Evolutionary conservation across 176 grass and related monocot species (phyloP), one percentile per base, ranked within the genome.

Genomic region (Saccharum officinarum): DNA sequence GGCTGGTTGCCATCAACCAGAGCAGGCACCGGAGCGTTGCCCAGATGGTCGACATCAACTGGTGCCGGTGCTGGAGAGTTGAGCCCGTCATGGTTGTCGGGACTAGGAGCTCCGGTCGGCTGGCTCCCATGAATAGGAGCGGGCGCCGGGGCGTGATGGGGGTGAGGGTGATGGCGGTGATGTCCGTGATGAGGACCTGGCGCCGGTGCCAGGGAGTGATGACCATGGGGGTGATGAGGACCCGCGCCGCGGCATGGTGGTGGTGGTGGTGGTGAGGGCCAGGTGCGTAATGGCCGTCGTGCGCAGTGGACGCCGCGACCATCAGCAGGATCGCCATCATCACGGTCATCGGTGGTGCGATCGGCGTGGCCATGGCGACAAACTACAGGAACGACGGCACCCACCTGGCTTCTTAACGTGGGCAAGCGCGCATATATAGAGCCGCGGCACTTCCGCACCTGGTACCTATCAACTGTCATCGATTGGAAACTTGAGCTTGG

Each of bases 351-450:
- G 55, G 7, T 36, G 66, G 10, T 45, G 64, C 17, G 38, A 82
- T 66, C 14, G 20, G 7, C 20, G 57, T 77, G 45, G 59, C 57
- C 88, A 90, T 86, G 73, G 55, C 28, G 31, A 78, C 1, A 67
- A 28, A 36, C 26, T 83, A 11, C 11, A 41, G 64, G 15, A 41
- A 44, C 3, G 4, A 25, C 9, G 36, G 42, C 37, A 38, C 34
- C 4, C 54, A 42, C 12, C 28, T 67, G 16, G 76, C 44, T 38
- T 41, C 7, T 30, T 26, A 55, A 12, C 10, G 25, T 9, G 13
- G 14, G 6, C 49, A 49, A 63, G 14, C 23, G 3, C 40, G 16
- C 14, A 41, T 90, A 82, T 86, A 82, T 77, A 71, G 57, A 89
- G 50, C 0, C 40, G n/a, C n/a, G 3, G 7, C 23, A 15, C 6